A percentile compares a stretch with the other conserved stretches of the same genome.
These are phyloP conservation scores for Oryza australiensis DNA, from an alignment of 176 grass and related monocot species.

Conservation along the genomic window DNA sequence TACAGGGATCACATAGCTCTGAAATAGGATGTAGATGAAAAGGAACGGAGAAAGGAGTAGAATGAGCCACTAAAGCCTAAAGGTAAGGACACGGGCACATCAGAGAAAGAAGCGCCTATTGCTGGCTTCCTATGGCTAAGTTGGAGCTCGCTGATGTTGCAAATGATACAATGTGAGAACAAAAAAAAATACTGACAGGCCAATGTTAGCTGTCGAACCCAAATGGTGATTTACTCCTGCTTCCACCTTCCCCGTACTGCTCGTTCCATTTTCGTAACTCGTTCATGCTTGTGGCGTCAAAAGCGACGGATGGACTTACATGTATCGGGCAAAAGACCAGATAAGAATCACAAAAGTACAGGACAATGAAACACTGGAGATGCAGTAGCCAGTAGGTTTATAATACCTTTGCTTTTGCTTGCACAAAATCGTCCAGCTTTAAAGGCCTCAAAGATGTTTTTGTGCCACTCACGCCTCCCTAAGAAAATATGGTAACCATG, in stretches of 20 bases:
- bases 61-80: not conserved
- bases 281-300: slow-evolving; percentile 83
- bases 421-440: too few species aligned
- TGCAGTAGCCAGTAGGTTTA: too few species aligned
- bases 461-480: too few species aligned
- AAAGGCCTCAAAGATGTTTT: too few species aligned
- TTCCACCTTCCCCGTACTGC: slow-evolving; percentile 85
- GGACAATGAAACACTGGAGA: too few species aligned
- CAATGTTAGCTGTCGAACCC: slow-evolving; percentile 59
- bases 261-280: slow-evolving; percentile 93
- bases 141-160: slow-evolving; percentile 8
- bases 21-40: not conserved
- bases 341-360: too few species aligned
- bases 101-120: not conserved
- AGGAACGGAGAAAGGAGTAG: not conserved
- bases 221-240: slow-evolving; percentile 67
- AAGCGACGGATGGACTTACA: slow-evolving; percentile 84
- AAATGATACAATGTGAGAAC: not conserved
- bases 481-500: too few species aligned
- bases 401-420: too few species aligned
- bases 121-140: slow-evolving; percentile 15
- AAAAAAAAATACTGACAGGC: not conserved
- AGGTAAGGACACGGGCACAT: not conserved
- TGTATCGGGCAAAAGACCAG: slow-evolving; percentile 28
- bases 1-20: not conserved